Evolutionary conservation across 306 rosid species (phyloP).

Genomic region (Styphnolobium japonicum): DNA sequence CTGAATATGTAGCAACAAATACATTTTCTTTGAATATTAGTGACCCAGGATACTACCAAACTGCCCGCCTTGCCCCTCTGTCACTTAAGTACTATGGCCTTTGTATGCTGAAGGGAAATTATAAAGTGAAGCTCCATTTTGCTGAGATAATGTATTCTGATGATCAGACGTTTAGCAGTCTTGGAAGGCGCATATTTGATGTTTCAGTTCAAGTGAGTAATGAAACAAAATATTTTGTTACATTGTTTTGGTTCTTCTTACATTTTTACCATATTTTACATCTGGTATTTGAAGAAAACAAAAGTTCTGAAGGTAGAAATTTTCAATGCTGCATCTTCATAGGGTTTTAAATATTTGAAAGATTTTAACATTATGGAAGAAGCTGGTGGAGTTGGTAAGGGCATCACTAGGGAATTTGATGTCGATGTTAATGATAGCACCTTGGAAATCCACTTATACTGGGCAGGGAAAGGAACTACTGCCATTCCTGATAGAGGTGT

Average conservation of each 20-base stretch:
- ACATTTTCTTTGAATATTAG: slow-evolving; percentile 37
- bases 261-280: not conserved
- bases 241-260: not conserved
- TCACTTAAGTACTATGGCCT: slow-evolving; percentile 77
- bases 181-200: slow-evolving; percentile 76
- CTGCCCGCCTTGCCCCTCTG: slow-evolving; percentile 63
- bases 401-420: slow-evolving; percentile 25
- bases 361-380: slow-evolving; percentile 62
- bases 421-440: slow-evolving; percentile 51
- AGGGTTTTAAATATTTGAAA: slow-evolving; percentile 56
- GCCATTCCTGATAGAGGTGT: slow-evolving; percentile 64
- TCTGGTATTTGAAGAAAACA: not conserved
- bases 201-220: slow-evolving; percentile 79
- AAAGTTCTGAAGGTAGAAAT: not conserved
- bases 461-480: slow-evolving; percentile 87
- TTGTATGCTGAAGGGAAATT: slow-evolving; percentile 65
- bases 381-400: slow-evolving; percentile 70
- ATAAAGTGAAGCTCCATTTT: slow-evolving; percentile 77
- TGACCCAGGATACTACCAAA: slow-evolving; percentile 38
- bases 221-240: not conserved
- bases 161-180: slow-evolving; percentile 42
- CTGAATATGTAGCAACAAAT: slow-evolving; percentile 27
- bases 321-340: not conserved
- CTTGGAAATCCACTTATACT: slow-evolving; percentile 76
- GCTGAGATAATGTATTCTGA: slow-evolving; percentile 73